These are phyloP conservation scores for Ichthyophthirius multifiliis DNA, from an alignment of 169 alveolate species.

Conservation along the genomic window DNA sequence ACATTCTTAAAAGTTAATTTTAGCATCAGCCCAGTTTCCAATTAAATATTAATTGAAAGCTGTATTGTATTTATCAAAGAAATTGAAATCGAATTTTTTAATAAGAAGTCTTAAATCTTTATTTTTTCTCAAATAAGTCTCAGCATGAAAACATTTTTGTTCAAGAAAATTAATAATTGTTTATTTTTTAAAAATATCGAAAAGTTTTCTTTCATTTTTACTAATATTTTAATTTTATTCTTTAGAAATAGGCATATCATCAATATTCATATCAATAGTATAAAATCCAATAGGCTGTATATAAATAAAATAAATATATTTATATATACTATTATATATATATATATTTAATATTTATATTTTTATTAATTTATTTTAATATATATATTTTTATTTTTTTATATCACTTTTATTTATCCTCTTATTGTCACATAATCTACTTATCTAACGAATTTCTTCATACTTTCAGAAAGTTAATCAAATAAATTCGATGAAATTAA, in stretches of 20 bases:
- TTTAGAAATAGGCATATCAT: conserved; percentile 36
- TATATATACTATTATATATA: too few relatives aligned
- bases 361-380: conserved; percentile 33
- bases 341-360: too few relatives aligned
- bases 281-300: conserved; percentile 87
- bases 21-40: conserved; percentile 12
- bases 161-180: not conserved
- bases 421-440: conserved; percentile 92
- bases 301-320: too few relatives aligned
- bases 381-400: not conserved
- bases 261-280: conserved; percentile 84
- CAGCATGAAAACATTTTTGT: not conserved
- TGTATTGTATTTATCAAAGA: not conserved
- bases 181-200: conserved; percentile 4
- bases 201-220: not conserved
- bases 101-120: not conserved
- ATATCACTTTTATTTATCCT: conserved; percentile 69
- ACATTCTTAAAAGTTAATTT: not conserved
- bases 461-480: conserved; percentile 26
- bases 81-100: not conserved
- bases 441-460: conserved; percentile 73
- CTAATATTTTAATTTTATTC: not conserved
- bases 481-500: conserved; percentile 67
- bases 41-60: not conserved
- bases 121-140: not conserved